phyloP scores from a whole-genome alignment of 1,284 basidiomycete species.

The Ceratobasidium papillatum region DNA sequence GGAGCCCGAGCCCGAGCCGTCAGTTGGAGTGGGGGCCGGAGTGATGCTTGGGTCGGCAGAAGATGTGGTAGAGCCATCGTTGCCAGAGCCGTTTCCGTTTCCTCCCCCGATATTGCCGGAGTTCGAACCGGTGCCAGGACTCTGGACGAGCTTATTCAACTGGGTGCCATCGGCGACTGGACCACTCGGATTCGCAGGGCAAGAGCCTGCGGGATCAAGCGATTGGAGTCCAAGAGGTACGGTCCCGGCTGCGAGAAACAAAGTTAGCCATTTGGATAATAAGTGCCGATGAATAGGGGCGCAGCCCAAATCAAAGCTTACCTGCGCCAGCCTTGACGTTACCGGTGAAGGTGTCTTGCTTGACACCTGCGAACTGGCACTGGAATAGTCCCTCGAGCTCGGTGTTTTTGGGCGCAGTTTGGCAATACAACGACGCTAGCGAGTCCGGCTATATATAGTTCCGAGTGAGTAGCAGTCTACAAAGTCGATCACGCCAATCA shows the following conservation, averaged over 20 bases:
- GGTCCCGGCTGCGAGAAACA: slow-evolving; percentile 47
- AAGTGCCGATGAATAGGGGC: neutral
- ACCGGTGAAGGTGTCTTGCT: slow-evolving; percentile 65
- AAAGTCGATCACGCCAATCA: slow-evolving; percentile 14
- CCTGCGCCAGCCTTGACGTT: slow-evolving; percentile 59
- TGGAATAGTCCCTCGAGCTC: slow-evolving; percentile 65
- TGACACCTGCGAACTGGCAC: slow-evolving; percentile 62
- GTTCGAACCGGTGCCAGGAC: slow-evolving; percentile 52
- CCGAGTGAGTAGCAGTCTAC: slow-evolving; percentile 36
- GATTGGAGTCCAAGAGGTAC: slow-evolving; percentile 58
- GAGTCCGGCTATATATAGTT: slow-evolving; percentile 54
- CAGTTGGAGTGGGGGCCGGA: neutral
- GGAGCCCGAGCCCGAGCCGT: neutral
- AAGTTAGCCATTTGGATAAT: slow-evolving; percentile 43
- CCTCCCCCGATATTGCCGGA: slow-evolving; percentile 12
- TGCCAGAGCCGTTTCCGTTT: slow-evolving; percentile 2
- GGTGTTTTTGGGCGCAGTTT: slow-evolving; percentile 58
- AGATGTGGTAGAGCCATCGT: neutral
- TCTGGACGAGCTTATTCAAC: slow-evolving; percentile 57
- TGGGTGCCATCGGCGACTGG: slow-evolving; percentile 62
- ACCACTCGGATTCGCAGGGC: slow-evolving; percentile 58
- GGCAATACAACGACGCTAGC: slow-evolving; percentile 62
- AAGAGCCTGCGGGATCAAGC: slow-evolving; percentile 61
- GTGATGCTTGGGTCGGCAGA: neutral
- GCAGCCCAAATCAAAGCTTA: neutral